Conservation (phyloP, 257 asterid genomes). For the Nicotiana attenuata region DNA sequence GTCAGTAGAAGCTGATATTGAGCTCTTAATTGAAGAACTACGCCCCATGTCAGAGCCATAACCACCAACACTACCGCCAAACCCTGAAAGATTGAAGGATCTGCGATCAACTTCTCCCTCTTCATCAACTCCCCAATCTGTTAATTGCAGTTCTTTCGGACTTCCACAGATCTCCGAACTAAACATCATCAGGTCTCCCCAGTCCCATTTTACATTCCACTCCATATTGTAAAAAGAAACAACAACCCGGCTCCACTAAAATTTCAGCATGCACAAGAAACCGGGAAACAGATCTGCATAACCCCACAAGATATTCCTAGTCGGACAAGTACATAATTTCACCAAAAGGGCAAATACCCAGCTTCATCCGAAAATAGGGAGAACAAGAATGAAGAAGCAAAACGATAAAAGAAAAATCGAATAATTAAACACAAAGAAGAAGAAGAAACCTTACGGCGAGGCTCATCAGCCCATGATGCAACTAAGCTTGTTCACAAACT, state of each 20-base stretch:
- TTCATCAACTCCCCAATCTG: constrained; percentile 58
- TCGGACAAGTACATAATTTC: background rate
- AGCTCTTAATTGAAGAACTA: constrained; percentile 63
- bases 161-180: constrained; percentile 48
- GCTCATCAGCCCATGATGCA: background rate
- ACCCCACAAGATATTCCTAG: background rate
- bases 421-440: background rate
- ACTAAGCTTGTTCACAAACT: background rate
- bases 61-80: constrained; percentile 40
- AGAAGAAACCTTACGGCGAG: background rate
- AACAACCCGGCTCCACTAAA: constrained; percentile 16
- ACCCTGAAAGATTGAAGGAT: constrained; percentile 53
- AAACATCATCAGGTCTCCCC: constrained; percentile 44
- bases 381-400: background rate
- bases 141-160: constrained; percentile 49
- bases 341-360: background rate
- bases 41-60: constrained; percentile 55
- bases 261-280: constrained; percentile 23
- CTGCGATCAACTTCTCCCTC: constrained; percentile 53
- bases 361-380: background rate
- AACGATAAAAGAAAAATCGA: background rate
- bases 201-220: constrained; percentile 67
- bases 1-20: constrained; percentile 62
- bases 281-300: constrained; percentile 23
- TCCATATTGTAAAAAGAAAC: constrained; percentile 54